A percentile compares a stretch with the other conserved stretches of the same genome.
phyloP scores from a whole-genome alignment of 1,284 basidiomycete genomes.

The Ganoderma lucidum region DNA sequence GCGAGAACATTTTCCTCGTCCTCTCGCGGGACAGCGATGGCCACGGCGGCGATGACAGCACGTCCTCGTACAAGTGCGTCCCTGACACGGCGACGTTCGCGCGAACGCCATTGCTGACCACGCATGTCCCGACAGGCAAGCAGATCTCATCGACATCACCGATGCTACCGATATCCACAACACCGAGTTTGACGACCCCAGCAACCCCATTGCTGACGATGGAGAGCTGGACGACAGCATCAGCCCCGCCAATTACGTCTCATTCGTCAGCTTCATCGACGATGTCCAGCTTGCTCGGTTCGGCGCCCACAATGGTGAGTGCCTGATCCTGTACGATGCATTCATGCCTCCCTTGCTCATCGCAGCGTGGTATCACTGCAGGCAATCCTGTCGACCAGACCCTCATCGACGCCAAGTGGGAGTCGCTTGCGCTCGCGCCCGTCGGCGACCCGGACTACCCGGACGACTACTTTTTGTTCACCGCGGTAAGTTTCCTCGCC shows the following conservation, averaged over 20 bases:
- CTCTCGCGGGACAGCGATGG: conserved; percentile 71
- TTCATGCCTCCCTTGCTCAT: neutral
- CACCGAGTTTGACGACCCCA: conserved; percentile 62
- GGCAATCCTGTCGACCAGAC: conserved; percentile 55
- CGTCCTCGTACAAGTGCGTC: conserved; percentile 66
- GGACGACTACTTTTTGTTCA: conserved; percentile 75
- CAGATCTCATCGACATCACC: conserved; percentile 65
- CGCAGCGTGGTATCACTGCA: conserved; percentile 12
- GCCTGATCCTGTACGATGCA: neutral
- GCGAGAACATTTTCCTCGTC: conserved; percentile 60
- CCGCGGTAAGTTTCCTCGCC: conserved; percentile 50
- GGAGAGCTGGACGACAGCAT: conserved; percentile 60
- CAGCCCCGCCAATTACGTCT: conserved; percentile 61
- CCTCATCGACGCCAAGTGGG: conserved; percentile 74
- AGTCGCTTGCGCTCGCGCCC: conserved; percentile 68
- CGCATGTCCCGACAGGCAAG: conserved; percentile 45
- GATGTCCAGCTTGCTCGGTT: conserved; percentile 62
- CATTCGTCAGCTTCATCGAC: conserved; percentile 65
- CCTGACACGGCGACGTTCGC: no score
- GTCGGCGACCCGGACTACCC: conserved; percentile 56
- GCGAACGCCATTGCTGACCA: neutral
- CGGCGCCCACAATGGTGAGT: conserved; percentile 63
- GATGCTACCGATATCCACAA: conserved; percentile 69
- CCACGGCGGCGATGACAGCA: conserved; percentile 57
- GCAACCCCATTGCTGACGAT: conserved; percentile 58